Evolutionary conservation across 345 rosid species (phyloP), one percentile per base, ranked within the genome.

Genomic region (Eucalyptus brandiana): DNA sequence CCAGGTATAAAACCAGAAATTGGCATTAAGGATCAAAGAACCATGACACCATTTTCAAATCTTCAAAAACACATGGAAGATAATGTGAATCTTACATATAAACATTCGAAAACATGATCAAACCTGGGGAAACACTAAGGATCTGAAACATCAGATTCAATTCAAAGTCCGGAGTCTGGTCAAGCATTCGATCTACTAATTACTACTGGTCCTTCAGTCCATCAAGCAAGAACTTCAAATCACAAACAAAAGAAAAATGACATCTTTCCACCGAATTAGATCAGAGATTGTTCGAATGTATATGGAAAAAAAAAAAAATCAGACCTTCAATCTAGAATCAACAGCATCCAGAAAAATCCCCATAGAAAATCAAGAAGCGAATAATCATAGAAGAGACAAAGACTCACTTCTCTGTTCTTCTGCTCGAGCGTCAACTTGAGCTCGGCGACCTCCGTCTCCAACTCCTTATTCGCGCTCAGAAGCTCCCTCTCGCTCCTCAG

Each of bases 401-500:
- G 10, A 60, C 90, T 91, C 86, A 97, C 99, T 88, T 97, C 99
- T 88, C 88, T 89, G 93, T 94, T 97, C 93, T 94, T 97, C 42
- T 91, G 94, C 88, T 95, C 91, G 49, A 96, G 96, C 93, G 90
- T 87, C 88, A 90, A 50, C 87, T 96, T 95, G 12, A 96, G 93
- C 80, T 94, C 89, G 32, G 95, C 87, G 47, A 97, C 91, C 92
- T 97, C 95, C 80, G 86, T 81, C 86, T 96, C 98, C 87, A 91
- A 94, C 86, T 96, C 98, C 93, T 96, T 96, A 86, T 94, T 97
- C 69, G 94, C 90, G 91, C 91, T 90, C 91, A 96, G 89, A 24
- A 97, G 99, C 97, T 96, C 98, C 89, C 98, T 95, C 90, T 96
- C 99, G 87, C 99, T 95, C 91, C 97, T 93, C 88, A 97, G 90